These are phyloP conservation scores for Dothiorella sarmentorum DNA, from an alignment of 2,329 filamentous ascomycete genomes.

Conservation along the genomic window DNA sequence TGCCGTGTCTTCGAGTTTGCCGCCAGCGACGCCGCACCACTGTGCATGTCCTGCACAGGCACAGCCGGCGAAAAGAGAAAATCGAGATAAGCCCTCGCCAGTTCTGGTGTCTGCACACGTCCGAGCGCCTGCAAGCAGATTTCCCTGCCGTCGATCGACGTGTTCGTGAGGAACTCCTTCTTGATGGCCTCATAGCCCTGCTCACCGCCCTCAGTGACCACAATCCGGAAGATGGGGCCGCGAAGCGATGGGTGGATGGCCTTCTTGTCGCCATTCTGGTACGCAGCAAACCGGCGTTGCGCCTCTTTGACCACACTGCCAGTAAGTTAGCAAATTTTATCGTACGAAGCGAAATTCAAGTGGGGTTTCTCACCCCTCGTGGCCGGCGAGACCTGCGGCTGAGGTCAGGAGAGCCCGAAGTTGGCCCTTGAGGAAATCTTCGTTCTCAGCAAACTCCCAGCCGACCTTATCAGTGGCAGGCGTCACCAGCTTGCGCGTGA, in stretches of 20 bases:
- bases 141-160: slow-evolving; percentile 87
- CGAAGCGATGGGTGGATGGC: slow-evolving; percentile 81
- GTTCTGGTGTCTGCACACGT: slow-evolving; percentile 62
- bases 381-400: slow-evolving; percentile 70
- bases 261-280: slow-evolving; percentile 62
- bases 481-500: slow-evolving; percentile 72
- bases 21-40: slow-evolving; percentile 68
- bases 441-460: slow-evolving; percentile 75
- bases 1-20: slow-evolving; percentile 69
- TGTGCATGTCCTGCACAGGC: slow-evolving; percentile 82
- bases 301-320: slow-evolving; percentile 69
- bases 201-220: slow-evolving; percentile 67
- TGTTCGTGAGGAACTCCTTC: slow-evolving; percentile 77
- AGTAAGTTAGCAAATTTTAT: neutral
- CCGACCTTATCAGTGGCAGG: slow-evolving; percentile 75
- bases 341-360: neutral
- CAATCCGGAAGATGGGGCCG: slow-evolving; percentile 73
- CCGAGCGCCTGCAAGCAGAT: slow-evolving; percentile 76
- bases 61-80: slow-evolving; percentile 83
- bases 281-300: slow-evolving; percentile 74
- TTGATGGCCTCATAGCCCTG: slow-evolving; percentile 72
- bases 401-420: slow-evolving; percentile 77
- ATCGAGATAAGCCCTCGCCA: slow-evolving; percentile 66
- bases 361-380: slow-evolving; percentile 59
- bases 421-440: slow-evolving; percentile 78